Evolutionary conservation across 2,329 filamentous ascomycete genomes (phyloP), one percentile per base, ranked within the genome.

Genomic region (Colletotrichum sp.): DNA sequence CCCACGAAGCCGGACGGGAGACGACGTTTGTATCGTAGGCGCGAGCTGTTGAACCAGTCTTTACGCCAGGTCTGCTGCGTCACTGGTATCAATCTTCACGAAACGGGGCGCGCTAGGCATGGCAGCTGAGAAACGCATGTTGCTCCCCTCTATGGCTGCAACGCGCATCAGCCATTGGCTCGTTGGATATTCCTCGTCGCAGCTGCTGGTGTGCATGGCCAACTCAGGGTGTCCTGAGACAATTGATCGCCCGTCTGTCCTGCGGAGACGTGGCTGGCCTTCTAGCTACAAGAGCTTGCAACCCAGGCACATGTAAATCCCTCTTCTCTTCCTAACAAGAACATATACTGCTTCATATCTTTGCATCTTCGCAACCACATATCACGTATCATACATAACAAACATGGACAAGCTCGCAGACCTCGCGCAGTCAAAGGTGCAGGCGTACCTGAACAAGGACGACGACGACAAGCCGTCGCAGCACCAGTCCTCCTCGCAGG

Each of bases 371-470:
- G 16, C 24, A 44, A 8, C n/a, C 59, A 63, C 16, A 18, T 34
- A 62, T 34, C 59, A 30, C 26, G 18, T n/a, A 39, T 24, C 34
- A 36, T 8, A 44, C 24, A 16, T 36, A 10, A 21, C 64, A 52
- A 76, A 24, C 66, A 87, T 87, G 86, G 84, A 87, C 57, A 84
- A 83, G 71, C 74, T 87, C 75, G 75, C 87, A 77, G 84, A 78
- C 79, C 49, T 30, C 62, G 72, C 71, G 26, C 55, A 49, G 10
- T 59, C 62, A 24, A 81, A 81, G 24, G 85, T 84, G 71, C 85
- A 85, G 79, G 83, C 85, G 52, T 85, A 82, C 28, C 83, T 86
- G 9, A 59, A 52, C 72, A 76, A 82, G 65, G 79, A 81, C 55
- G 78, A 80, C 74, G 80, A 83, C 76, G 75, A 80, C 66, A 80